Conservation (phyloP, 495 filamentous ascomycete genomes). For the Penicillium nucicola region DNA sequence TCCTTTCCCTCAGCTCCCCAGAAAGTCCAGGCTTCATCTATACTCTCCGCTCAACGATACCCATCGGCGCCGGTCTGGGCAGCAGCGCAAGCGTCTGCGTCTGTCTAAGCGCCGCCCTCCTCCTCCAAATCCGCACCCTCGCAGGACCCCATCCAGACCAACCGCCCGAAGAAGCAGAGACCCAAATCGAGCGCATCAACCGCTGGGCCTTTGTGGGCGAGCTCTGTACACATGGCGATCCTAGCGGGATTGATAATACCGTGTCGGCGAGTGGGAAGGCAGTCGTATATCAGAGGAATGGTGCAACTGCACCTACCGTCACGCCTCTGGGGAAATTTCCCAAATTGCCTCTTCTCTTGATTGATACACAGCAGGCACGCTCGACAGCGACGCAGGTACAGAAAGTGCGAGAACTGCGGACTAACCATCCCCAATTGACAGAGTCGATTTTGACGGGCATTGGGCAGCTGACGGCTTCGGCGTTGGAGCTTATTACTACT, state of each 20-base stretch:
- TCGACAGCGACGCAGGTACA: slow-evolving; percentile 80
- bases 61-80: slow-evolving; percentile 86
- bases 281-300: slow-evolving; percentile 78
- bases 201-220: slow-evolving; percentile 96
- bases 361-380: slow-evolving; percentile 80
- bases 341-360: slow-evolving; percentile 81
- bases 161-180: slow-evolving; percentile 70
- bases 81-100: slow-evolving; percentile 91
- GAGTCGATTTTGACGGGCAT: slow-evolving; percentile 78
- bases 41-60: slow-evolving; percentile 89
- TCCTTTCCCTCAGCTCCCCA: slow-evolving; percentile 77
- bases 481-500: slow-evolving; percentile 63
- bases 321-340: slow-evolving; percentile 79
- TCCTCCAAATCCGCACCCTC: slow-evolving; percentile 83
- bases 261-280: slow-evolving; percentile 89
- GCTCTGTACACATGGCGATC: slow-evolving; percentile 95
- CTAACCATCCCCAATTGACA: slow-evolving; percentile 66
- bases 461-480: slow-evolving; percentile 72
- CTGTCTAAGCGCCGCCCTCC: slow-evolving; percentile 80
- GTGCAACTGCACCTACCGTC: slow-evolving; percentile 71
- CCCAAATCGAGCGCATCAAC: slow-evolving; percentile 92
- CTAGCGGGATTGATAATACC: slow-evolving; percentile 95
- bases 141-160: slow-evolving; percentile 88
- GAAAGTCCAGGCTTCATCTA: slow-evolving; percentile 78
- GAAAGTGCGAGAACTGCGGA: slow-evolving; percentile 73